These are phyloP conservation scores for Pleurotus tuber-regium DNA, from an alignment of 768 basidiomycete genomes.

Conservation along the genomic window DNA sequence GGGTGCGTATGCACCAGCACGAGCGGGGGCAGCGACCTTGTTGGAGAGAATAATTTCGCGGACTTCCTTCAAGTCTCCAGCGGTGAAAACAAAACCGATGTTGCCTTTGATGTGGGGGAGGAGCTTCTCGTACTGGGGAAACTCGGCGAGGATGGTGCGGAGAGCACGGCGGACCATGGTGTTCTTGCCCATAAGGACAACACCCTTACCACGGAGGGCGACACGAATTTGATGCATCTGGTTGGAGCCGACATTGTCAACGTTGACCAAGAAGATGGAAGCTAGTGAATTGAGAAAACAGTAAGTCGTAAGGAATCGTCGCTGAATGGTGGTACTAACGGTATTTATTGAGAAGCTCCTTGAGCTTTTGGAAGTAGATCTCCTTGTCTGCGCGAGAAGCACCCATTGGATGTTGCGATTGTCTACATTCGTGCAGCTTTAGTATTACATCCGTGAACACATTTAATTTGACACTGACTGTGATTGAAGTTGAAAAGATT, in stretches of 20 bases:
- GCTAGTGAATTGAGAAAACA: conserved; percentile 43
- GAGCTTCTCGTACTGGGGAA: conserved; percentile 94
- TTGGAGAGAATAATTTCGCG: conserved; percentile 93
- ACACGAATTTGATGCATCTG: conserved; percentile 99
- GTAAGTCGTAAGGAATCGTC: conserved; percentile 1
- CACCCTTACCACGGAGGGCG: conserved; percentile 92
- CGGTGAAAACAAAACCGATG: conserved; percentile 99
- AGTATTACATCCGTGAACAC: conserved; percentile 17
- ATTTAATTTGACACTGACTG: conserved; percentile 10
- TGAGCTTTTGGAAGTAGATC: conserved; percentile 89
- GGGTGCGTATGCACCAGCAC: conserved; percentile 95
- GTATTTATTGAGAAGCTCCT: conserved; percentile 87
- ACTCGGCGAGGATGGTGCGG: conserved; percentile 84
- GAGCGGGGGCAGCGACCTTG: conserved; percentile 98
- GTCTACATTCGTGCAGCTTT: conserved; percentile 19
- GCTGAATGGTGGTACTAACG: conserved; percentile 48
- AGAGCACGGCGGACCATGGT: conserved; percentile 99
- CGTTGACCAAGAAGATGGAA: conserved; percentile 98
- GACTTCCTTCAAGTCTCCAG: conserved; percentile 87
- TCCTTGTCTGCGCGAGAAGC: conserved; percentile 87
- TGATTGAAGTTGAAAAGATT: conserved; percentile 20
- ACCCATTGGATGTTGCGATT: conserved; percentile 71
- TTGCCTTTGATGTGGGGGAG: conserved; percentile 96
- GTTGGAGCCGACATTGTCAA: conserved; percentile 99
- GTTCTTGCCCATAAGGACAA: conserved; percentile 99